phyloP scores from a whole-genome alignment of 768 basidiomycete genomes.

The Obba rivulosa region DNA sequence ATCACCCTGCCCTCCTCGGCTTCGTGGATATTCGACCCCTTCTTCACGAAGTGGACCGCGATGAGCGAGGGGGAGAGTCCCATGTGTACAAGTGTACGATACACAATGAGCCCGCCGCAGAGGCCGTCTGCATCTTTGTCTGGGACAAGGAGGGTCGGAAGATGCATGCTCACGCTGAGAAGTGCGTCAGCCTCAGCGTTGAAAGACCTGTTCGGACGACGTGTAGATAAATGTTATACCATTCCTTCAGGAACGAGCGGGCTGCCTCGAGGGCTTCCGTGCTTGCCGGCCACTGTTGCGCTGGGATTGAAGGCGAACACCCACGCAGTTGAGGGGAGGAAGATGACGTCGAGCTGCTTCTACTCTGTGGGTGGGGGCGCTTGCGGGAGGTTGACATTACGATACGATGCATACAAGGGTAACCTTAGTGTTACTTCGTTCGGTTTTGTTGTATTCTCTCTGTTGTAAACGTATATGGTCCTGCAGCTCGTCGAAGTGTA shows the following conservation, averaged over 20 bases:
- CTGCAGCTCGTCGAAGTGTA: too few species aligned
- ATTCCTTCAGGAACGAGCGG: conserved; percentile 14
- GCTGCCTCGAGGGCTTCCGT: conserved; percentile 8
- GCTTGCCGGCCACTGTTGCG: conserved; percentile 14
- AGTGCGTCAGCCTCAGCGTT: background rate
- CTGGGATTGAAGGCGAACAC: too few species aligned
- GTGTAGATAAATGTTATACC: conserved; percentile 1
- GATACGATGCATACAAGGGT: too few species aligned
- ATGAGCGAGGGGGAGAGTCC: conserved; percentile 27
- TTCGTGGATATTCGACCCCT: conserved; percentile 37
- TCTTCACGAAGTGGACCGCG: conserved; percentile 34
- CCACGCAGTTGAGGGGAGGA: too few species aligned
- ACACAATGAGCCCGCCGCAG: conserved; percentile 30
- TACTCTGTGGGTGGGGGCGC: too few species aligned
- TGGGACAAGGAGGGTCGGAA: conserved; percentile 30
- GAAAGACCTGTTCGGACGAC: too few species aligned
- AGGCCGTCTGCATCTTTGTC: conserved; percentile 40
- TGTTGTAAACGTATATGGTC: too few species aligned
- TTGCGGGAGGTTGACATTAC: too few species aligned
- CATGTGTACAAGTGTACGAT: conserved; percentile 32
- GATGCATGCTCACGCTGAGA: conserved; percentile 8
- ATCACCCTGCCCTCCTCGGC: conserved; percentile 26
- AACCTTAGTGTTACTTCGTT: too few species aligned
- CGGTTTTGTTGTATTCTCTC: too few species aligned
- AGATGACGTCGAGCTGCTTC: too few species aligned